phyloP scores from a whole-genome alignment of 306 rosid species.

The Hylodesmum podocarpum region DNA sequence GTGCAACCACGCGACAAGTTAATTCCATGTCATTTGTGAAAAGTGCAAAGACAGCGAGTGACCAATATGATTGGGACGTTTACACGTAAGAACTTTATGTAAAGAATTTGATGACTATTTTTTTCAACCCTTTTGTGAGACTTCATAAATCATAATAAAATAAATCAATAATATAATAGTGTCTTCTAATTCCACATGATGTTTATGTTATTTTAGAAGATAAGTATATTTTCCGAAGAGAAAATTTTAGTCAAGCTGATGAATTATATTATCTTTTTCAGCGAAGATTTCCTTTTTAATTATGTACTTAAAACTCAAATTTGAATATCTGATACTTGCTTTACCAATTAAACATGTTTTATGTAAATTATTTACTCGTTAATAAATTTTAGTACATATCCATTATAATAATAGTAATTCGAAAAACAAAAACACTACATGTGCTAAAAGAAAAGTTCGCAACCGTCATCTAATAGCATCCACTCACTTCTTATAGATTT shows the following conservation, averaged over 20 bases:
- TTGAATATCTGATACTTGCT: no score
- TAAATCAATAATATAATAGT: not conserved
- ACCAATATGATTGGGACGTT: not conserved
- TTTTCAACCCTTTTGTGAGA: not conserved
- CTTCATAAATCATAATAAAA: no score
- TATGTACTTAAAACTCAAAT: no score
- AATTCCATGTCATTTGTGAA: not conserved
- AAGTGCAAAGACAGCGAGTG: constrained; percentile 11
- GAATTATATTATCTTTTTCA: not conserved
- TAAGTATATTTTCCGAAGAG: not conserved
- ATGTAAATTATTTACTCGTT: not conserved
- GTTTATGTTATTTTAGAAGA: not conserved
- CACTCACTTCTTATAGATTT: constrained; percentile 12
- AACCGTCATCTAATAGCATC: not conserved
- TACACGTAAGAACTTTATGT: not conserved
- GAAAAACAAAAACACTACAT: not conserved
- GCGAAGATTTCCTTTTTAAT: no score
- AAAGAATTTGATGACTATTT: not conserved
- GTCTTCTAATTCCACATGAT: not conserved
- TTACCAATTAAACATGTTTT: not conserved
- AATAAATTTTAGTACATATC: not conserved
- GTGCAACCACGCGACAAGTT: constrained; percentile 17
- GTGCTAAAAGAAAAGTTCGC: constrained; percentile 1
- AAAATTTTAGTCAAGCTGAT: not conserved
- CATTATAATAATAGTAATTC: not conserved